These are phyloP conservation scores for Pseudonitzschia pungens DNA, from an alignment of 108 stramenopile genomes.

Conservation along the genomic window DNA sequence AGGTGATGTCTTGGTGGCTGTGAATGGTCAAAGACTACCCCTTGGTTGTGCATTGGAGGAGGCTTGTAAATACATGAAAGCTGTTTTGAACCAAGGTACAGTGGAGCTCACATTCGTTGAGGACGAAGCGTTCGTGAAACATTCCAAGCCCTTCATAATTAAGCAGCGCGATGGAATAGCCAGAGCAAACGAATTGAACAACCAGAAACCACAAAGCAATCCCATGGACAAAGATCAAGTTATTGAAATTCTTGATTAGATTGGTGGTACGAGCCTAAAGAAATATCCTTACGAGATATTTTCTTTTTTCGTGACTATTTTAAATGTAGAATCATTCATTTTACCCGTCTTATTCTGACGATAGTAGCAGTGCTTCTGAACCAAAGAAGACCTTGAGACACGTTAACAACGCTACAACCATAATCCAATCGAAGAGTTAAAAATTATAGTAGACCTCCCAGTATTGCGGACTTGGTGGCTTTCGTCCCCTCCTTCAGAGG, in stretches of 20 bases:
- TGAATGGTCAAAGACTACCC: constrained; percentile 35
- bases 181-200: neutral
- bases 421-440: no score
- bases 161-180: neutral
- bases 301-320: no score
- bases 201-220: constrained; percentile 7
- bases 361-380: neutral
- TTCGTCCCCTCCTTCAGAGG: constrained; percentile 40
- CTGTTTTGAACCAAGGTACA: neutral
- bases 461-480: constrained; percentile 55
- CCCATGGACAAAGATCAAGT: constrained; percentile 2
- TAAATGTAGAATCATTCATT: neutral
- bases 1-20: constrained; percentile 59
- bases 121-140: constrained; percentile 6
- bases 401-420: no score
- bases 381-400: no score
- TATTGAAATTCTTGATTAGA: constrained; percentile 30
- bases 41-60: constrained; percentile 1
- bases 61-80: constrained; percentile 22
- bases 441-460: constrained; percentile 44
- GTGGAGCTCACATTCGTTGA: constrained; percentile 19
- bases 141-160: neutral
- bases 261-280: neutral
- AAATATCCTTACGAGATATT: no score
- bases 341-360: neutral